Conservation (phyloP, 441 rosid genomes). For the Corymbia citriodora region DNA sequence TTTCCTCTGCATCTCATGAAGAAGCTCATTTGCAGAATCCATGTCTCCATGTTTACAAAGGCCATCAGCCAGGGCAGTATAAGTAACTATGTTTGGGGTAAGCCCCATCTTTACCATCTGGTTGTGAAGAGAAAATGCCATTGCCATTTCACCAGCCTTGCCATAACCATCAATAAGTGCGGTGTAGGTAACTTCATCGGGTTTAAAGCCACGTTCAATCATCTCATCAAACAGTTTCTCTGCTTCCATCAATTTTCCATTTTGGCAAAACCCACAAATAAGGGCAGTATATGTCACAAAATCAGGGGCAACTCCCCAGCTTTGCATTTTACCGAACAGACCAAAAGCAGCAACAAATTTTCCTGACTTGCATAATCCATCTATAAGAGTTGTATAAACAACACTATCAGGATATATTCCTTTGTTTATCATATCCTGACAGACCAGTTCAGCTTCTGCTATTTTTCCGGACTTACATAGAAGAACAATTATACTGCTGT, state of each 20-base stretch:
- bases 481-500: conserved; percentile 52
- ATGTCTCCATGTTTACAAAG: conserved; percentile 77
- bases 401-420: conserved; percentile 55
- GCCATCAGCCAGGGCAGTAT: conserved; percentile 80
- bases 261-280: conserved; percentile 60
- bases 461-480: conserved; percentile 50
- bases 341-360: conserved; percentile 40
- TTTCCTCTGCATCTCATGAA: conserved; percentile 66
- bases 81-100: conserved; percentile 72
- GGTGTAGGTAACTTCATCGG: conserved; percentile 73
- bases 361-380: conserved; percentile 70
- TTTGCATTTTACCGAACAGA: conserved; percentile 59
- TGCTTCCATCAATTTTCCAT: conserved; percentile 60
- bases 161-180: conserved; percentile 82
- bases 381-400: conserved; percentile 70
- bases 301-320: conserved; percentile 44
- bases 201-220: conserved; percentile 45
- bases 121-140: conserved; percentile 75
- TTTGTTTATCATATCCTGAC: conserved; percentile 54
- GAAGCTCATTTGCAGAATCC: conserved; percentile 84
- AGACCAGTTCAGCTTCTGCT: conserved; percentile 49
- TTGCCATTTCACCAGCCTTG: conserved; percentile 60
- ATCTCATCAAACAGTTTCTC: conserved; percentile 53
- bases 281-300: conserved; percentile 63
- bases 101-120: conserved; percentile 66